These are phyloP conservation scores for Rhizopus delemar DNA, from an alignment of 371 early-diverging fungal genomes.

Conservation along the genomic window DNA sequence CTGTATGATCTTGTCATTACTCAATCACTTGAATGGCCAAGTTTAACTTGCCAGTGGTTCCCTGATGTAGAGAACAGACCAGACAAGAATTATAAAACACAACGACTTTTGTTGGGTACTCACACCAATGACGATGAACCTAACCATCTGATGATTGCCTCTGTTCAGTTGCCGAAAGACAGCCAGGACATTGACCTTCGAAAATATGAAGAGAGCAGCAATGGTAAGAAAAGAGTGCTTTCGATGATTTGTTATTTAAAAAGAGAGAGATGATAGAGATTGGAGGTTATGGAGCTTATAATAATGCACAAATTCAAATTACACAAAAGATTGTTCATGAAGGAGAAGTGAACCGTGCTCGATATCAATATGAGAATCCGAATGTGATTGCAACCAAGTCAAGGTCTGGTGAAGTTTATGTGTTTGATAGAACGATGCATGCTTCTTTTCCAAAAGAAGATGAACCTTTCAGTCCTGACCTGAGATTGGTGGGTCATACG, in stretches of 20 bases:
- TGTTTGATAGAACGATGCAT: constrained; percentile 97
- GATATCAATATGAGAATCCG: constrained; percentile 94
- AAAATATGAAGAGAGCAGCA: constrained; percentile 64
- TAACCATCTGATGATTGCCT: constrained; percentile 94
- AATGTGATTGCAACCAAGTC: constrained; percentile 96
- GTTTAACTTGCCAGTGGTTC: constrained; percentile 97
- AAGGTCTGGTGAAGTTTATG: constrained; percentile 85
- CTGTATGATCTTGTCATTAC: constrained; percentile 98
- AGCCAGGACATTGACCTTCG: constrained; percentile 68
- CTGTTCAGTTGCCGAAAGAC: constrained; percentile 86
- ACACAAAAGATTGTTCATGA: constrained; percentile 92
- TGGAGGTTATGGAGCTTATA: constrained; percentile 81
- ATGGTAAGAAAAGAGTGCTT: constrained; percentile 14
- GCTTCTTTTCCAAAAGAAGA: constrained; percentile 74
- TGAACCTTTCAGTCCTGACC: constrained; percentile 80
- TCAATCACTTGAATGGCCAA: constrained; percentile 98
- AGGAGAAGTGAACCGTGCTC: constrained; percentile 94
- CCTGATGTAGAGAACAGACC: constrained; percentile 92
- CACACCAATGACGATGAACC: constrained; percentile 96
- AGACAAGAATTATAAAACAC: constrained; percentile 87
- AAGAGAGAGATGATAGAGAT: constrained; percentile 52
- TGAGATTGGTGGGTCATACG: constrained; percentile 88
- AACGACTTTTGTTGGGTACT: constrained; percentile 91
- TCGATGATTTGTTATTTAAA: background rate
- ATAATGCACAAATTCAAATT: constrained; percentile 79